Evolutionary conservation across 75 land plant genomes (phyloP), one percentile per base, ranked within the genome.

Genomic region (Pinus albicaulis): DNA sequence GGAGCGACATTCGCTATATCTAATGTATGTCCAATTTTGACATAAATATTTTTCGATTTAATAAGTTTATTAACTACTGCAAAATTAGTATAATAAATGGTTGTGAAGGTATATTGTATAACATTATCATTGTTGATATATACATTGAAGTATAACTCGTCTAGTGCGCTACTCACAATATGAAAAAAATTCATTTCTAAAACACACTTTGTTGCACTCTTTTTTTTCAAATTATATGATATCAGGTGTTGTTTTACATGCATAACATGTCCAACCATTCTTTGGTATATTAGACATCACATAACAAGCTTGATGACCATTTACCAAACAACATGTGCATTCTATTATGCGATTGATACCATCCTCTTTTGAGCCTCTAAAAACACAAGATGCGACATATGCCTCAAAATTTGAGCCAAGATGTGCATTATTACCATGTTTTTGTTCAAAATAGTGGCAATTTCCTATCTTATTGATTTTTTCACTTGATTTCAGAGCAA

Each of bases 231-330:
- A 14, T n/a, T 25, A 70, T 52, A 72, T 22, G n/a, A 55, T 52
- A 53, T 72, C 55, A n/a, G 23, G 5, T 17, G 6, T 53, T 17
- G 6, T 53, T 72, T 82, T 88, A 89, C 95, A 93, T 64, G 93
- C 87, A 68, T 93, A 83, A 81, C 95, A 91, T 57, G 69, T 79
- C 95, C 95, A 93, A 7, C 63, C 73, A n/a, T 84, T 81, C 66
- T 86, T 88, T 7, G 93, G 89, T 16, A 89, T 76, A 77, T 78
- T 89, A 28, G 81, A 57, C 63, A 93, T 82, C 79, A 91, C 93
- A 79, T 93, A 91, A 75, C 95, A 93, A 68, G 91, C 93, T 71
- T 91, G 91, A 75, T 93, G 96, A 57, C 84, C 89, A 75, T 60
- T 82, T 58, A 88, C 82, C 13, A 63, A 85, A 66, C 91, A 89